Evolutionary conservation across 805 yeast species (phyloP).

Genomic region (Kluyveromyces starmeri): DNA sequence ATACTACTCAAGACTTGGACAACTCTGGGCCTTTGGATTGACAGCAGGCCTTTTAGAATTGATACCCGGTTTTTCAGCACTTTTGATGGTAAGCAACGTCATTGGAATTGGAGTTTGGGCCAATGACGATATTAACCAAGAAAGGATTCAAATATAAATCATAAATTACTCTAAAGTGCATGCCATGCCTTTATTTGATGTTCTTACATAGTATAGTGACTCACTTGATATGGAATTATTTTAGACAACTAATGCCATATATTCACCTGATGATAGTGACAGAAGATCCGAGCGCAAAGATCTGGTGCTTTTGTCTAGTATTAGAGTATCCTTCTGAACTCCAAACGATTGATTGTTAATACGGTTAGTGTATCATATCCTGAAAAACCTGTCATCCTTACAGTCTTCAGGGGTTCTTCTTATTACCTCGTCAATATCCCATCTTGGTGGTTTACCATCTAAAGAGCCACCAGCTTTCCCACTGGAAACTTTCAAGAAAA

Average conservation of each 20-base stretch:
- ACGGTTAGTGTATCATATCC: constrained; percentile 13
- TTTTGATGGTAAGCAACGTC: constrained; percentile 49
- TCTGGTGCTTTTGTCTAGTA: no score
- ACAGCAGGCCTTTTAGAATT: constrained; percentile 20
- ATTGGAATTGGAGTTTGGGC: constrained; percentile 64
- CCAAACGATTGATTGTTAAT: no score
- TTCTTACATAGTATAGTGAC: no score
- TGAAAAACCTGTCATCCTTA: constrained; percentile 32
- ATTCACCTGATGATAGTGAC: no score
- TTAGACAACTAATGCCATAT: no score
- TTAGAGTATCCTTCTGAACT: no score
- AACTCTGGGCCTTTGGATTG: constrained; percentile 23
- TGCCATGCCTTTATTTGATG: no score
- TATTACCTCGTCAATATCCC: constrained; percentile 71
- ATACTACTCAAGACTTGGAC: constrained; percentile 14
- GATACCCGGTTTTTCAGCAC: constrained; percentile 33
- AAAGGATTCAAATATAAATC: constrained; percentile 1
- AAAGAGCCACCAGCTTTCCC: constrained; percentile 59
- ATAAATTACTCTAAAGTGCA: no score
- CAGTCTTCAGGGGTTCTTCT: constrained; percentile 63
- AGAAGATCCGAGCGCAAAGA: no score
- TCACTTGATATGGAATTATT: no score
- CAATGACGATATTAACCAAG: constrained; percentile 28
- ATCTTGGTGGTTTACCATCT: constrained; percentile 63
- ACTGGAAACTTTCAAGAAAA: constrained; percentile 67